Evolutionary conservation across 495 filamentous ascomycete genomes (phyloP), one percentile per base, ranked within the genome.

Genomic region (Aspergillus panamensis): DNA sequence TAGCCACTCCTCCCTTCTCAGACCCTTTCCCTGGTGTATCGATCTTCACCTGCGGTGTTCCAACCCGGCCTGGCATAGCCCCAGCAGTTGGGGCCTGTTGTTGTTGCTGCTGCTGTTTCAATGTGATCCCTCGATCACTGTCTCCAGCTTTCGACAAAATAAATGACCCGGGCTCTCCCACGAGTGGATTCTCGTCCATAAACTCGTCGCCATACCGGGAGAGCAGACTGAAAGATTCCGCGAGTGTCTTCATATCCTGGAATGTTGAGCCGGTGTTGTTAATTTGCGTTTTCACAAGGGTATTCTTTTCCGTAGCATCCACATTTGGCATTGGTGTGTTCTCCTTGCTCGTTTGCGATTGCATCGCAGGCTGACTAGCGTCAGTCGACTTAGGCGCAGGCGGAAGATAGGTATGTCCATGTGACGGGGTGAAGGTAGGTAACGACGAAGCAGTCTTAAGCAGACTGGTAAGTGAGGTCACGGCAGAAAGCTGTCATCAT

Each of bases 111-210:
- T 49, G 60, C 25, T 54, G 58, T 51, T 63, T 64, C 14, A 63
- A 53, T 17, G 50, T 40, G 16, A 62, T 54, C 10, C 57, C 60
- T 47, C 65, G 61, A 13, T 60, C 59, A 13, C 65, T 58, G 29
- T 76, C 73, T 3, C 67, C 72, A 3, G 66, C 53, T 42, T 74
- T 85, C 10, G 83, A 84, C 49, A 95, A 77, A 53, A 88, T 86
- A 72, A 96, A 96, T n/a, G 85, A 83, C 19, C 92, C 92, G 0
- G 92, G 92, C 63, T 89, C 86, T 45, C 92, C 92, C 1, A 87
- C 84, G 48, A 96, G 82, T 3, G 91, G 91, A 62, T 87, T 94
- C 68, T 96, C 91, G 70, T 98, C 91, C 84, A 94, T 91, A 70
- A 84, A 96, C 52, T 97, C 92, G 48, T 87, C 82, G 21, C 82